phyloP scores from a whole-genome alignment of 768 basidiomycete genomes.

The Xerocomellus chrysenteron region DNA sequence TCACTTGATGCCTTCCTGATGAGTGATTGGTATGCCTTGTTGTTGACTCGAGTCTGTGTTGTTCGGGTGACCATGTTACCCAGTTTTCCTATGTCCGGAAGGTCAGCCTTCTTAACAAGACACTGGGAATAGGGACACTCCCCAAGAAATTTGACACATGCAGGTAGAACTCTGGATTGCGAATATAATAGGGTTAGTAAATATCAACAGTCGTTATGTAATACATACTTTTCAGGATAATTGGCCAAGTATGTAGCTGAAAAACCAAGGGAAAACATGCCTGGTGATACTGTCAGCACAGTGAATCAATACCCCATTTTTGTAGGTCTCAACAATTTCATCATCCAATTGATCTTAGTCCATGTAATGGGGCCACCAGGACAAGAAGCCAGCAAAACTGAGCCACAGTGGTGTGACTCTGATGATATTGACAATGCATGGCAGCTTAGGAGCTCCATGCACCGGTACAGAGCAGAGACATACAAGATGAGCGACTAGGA shows the following conservation, averaged over 20 bases:
- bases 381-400: no score
- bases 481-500: no score
- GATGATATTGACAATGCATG: no score
- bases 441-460: no score
- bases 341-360: no score
- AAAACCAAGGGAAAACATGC: conserved; percentile 12
- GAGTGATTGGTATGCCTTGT: fast-evolving
- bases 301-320: conserved; percentile 11
- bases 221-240: neutral
- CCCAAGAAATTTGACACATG: conserved; percentile 5
- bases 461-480: no score
- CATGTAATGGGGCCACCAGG: no score
- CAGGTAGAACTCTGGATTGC: neutral
- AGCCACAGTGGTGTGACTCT: no score
- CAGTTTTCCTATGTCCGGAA: neutral
- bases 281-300: conserved; percentile 12
- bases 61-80: neutral
- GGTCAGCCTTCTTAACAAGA: neutral
- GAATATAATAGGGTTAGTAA: no score
- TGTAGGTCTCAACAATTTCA: conserved; percentile 17
- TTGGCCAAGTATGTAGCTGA: conserved; percentile 21
- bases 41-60: neutral
- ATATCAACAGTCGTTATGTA: neutral
- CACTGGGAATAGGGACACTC: neutral
- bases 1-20: neutral